Evolutionary conservation across 345 rosid genomes (phyloP), one percentile per base, ranked within the genome.

Genomic region (Sisymbrium altissimum): DNA sequence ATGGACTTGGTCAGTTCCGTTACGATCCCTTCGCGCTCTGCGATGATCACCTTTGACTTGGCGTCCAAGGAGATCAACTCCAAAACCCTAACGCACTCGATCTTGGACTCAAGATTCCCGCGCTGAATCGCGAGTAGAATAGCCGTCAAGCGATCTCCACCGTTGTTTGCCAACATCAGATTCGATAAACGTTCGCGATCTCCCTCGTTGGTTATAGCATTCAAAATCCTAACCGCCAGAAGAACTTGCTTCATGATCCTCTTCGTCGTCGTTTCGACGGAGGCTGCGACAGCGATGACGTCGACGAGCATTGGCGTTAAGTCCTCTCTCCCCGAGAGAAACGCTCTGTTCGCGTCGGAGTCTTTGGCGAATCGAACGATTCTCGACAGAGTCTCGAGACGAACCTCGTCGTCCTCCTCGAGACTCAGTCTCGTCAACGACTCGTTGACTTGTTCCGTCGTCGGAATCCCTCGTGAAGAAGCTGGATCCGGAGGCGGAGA

Each of bases 11-110:
- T 70, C 62, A 86, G 39, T 56, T 82, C 88, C 12, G 43, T 12
- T 49, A 92, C 55, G 3, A 90, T 50, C 48, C 82, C 93, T 1
- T 88, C 89, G 1, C 58, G 86, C 29, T 86, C 94, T 12, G 92
- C 86, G 13, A 95, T 65, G 25, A 70, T 3, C 15, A 79, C 32
- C 80, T 85, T 90, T 13, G 94, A 84, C 46, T 80, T 84, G 0
- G 87, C 77, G 41, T 86, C 86, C 8, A 66, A 8, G n/a, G 97
- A 82, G 67, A 86, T 72, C 14, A 81, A 79, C 39, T 90, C 93
- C 57, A 95, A 55, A 76, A 92, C 72, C 58, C 79, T 83, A 14
- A 84, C 73, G n/a, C 86, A 66, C 54, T 81, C 89, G 58, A 87
- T 85, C 77, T 82, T 84, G 4, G 89, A 77, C 17, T 83, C 88